Evolutionary conservation across 2,329 filamentous ascomycete genomes (phyloP).

Genomic region (Arachnomyces sp.): DNA sequence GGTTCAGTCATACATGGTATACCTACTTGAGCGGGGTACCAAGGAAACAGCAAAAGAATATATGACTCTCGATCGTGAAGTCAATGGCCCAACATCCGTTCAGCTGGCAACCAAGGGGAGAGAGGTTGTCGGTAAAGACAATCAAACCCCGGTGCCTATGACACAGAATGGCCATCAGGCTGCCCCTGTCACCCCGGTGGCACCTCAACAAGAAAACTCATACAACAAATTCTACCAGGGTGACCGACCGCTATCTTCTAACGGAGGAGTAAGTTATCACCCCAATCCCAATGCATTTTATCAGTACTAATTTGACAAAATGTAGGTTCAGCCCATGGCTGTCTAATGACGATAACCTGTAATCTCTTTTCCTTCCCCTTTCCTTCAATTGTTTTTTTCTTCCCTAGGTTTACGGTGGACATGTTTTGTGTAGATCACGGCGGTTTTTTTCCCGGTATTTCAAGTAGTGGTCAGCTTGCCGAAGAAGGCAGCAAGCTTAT

Average conservation of each 20-base stretch:
- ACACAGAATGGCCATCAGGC: slow-evolving; percentile 13
- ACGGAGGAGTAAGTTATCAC: slow-evolving; percentile 1
- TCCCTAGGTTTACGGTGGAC: slow-evolving; percentile 16
- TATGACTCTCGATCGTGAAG: slow-evolving; percentile 70
- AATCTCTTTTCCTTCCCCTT: neutral
- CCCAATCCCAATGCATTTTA: neutral
- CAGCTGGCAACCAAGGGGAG: slow-evolving; percentile 24
- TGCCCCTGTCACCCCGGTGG: slow-evolving; percentile 8
- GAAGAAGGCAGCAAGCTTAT: no score
- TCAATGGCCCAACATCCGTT: slow-evolving; percentile 59
- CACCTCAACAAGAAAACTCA: slow-evolving; percentile 5
- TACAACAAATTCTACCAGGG: slow-evolving; percentile 14
- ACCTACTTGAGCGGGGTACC: slow-evolving; percentile 73
- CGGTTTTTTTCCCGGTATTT: neutral
- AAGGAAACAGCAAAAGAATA: slow-evolving; percentile 83
- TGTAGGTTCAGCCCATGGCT: no score
- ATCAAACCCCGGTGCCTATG: slow-evolving; percentile 8
- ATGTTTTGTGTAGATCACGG: slow-evolving; percentile 24
- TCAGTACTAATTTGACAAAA: neutral
- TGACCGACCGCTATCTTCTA: neutral
- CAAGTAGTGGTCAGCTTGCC: no score
- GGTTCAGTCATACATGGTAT: slow-evolving; percentile 69
- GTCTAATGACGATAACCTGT: neutral
- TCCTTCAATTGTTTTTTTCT: slow-evolving; percentile 16
- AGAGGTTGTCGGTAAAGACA: slow-evolving; percentile 18